Evolutionary conservation across 2,329 filamentous ascomycete species (phyloP), one percentile per base, ranked within the genome.

Genomic region (Clarireedia hainanense): DNA sequence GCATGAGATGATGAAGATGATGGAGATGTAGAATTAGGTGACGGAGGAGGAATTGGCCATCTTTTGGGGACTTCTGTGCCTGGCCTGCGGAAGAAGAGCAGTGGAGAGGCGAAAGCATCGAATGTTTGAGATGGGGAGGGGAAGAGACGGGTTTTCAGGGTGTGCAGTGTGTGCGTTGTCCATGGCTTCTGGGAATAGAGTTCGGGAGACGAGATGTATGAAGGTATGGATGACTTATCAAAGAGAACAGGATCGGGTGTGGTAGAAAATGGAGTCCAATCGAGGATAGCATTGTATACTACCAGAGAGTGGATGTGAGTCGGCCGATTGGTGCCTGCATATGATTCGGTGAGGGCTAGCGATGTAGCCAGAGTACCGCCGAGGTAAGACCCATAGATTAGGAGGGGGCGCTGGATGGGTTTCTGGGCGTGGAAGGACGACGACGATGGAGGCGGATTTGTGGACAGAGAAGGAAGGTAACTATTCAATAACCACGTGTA

Each of bases 261-360:
- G 74, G 0, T 78, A 5, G 82, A 72, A 57, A 84, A 80, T 66
- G 74, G 78, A 56, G 80, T 81, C 83, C 82, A 85, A 70, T 85
- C 78, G 69, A 82, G 85, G 57, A 85, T 74, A 43, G 80, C 82
- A 60, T 85, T 81, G 67, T 78, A 78, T 6, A 76, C 75, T 15
- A 81, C 69, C 34, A 83, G 67, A 6, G 81, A 81, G 27, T 40
- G 14, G 5, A 72, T 73, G 69, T 57, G 9, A 58, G 58, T 2
- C 30, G 72, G 9, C n/a, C 12, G 36, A 12, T 12, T n/a, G 26
- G 71, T 73, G 63, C 80, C 73, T 34, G 63, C 14, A 2, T 70
- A 61, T 1, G 75, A 70, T 65, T 84, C 80, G 2, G 80, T 85
- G 45, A 86, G 68, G 7, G 81, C 76, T 3, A 85, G 71, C 1